Evolutionary conservation across 768 basidiomycete genomes (phyloP).

Genomic region (Suillus subluteus): DNA sequence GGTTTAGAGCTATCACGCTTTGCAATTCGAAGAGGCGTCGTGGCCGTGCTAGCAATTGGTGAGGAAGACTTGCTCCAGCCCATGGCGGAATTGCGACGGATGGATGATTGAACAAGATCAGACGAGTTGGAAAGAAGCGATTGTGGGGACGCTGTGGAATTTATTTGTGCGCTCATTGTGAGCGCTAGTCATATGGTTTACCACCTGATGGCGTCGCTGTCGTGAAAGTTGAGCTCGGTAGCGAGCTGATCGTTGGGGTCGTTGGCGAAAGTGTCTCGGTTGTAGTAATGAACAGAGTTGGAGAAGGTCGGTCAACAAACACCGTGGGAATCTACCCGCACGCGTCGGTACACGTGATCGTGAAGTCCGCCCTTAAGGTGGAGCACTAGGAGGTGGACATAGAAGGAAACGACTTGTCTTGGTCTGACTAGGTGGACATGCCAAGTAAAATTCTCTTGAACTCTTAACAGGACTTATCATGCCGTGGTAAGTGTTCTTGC

Average conservation of each 20-base stretch:
- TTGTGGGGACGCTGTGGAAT: conserved; percentile 35
- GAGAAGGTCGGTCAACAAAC: conserved; percentile 13
- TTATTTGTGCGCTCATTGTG: conserved; percentile 32
- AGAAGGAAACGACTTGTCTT: background rate
- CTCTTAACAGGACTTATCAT: background rate
- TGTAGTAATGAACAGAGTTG: conserved; percentile 12
- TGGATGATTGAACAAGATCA: conserved; percentile 66
- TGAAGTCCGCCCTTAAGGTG: conserved; percentile 5
- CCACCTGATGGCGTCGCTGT: conserved; percentile 22
- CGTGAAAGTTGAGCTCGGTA: conserved; percentile 19
- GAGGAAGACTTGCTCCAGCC: conserved; percentile 49
- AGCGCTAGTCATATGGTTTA: conserved; percentile 18
- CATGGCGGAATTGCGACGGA: conserved; percentile 59
- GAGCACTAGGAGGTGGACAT: background rate
- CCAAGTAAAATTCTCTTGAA: background rate
- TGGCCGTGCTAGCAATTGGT: conserved; percentile 28
- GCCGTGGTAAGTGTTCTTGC: background rate
- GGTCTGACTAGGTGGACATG: background rate
- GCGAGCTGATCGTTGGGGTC: conserved; percentile 14
- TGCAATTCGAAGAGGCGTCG: conserved; percentile 73
- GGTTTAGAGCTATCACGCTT: conserved; percentile 34
- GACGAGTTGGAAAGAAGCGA: conserved; percentile 64
- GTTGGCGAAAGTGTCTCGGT: conserved; percentile 14
- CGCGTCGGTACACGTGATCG: conserved; percentile 37
- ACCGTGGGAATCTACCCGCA: conserved; percentile 32